Base-by-base conservation (phyloP, 192 early-diverging fungal species). In the Gigaspora rosea region DNA sequence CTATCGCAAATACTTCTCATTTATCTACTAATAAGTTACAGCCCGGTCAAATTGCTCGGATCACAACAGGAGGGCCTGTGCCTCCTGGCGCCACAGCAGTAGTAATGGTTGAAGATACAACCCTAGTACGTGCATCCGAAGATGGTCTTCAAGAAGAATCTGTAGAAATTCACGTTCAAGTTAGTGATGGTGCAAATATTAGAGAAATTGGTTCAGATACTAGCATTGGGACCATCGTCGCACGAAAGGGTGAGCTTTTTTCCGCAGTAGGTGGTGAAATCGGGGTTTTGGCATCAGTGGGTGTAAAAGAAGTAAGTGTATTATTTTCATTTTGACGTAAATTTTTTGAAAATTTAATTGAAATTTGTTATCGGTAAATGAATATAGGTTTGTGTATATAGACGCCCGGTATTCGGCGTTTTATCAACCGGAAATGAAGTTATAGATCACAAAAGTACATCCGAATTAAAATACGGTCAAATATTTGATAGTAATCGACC, bases 91-190 rank as follows among this genome's bases (percentile, higher is more conserved):
- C 97, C 0, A 89, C 89, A 49, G 95, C 95, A 11, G 92, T 99
- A n/a, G 92, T 97, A 15, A 99, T 99, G 97, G 92, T 97, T 18
- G 97, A 99, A 78, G 91, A 97, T 71, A 97, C 97, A 2, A 77
- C 82, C 62, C 82, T 99, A 8, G 76, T 92, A n/a, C 78, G 80
- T 51, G 76, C 82, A 0, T 86, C 85, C 1, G 82, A 77, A 46
- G 89, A 91, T 58, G 89, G 87, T 13, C 79, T 82, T 3, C 85
- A 86, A 33, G 92, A 95, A 78, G 79, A 85, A 27, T 73, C 84
- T 46, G 84, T 91, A 1, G 65, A 75, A 68, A 88, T 92, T 65
- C 16, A 80, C 76, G 84, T 78, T 49, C 48, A 80, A 71, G 78
- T 82, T 33, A 71, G 67, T 15, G 50, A 77, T 0, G 89, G 89